Evolutionary conservation across 1,284 basidiomycete species (phyloP), one percentile per base, ranked within the genome.

Genomic region (Malassezia japonica): DNA sequence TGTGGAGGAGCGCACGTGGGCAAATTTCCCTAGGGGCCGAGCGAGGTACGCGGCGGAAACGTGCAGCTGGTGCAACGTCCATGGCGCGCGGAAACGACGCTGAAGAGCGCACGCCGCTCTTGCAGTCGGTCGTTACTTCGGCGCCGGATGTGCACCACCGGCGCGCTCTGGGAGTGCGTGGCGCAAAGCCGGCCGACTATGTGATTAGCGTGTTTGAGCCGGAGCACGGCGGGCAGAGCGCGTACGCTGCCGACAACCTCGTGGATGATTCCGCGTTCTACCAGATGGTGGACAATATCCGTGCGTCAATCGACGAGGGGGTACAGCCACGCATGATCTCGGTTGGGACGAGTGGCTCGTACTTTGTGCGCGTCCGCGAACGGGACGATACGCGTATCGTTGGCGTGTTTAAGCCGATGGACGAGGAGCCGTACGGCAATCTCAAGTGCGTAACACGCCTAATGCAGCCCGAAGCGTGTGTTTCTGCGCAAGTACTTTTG

Each of bases 391-490:
- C 52, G 20, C 43, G n/a, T 10, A 59, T 62, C 2, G 60, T 61
- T 6, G 70, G 60, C 29, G 70, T 72, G 8, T 72, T 72, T 49
- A 72, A 72, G 44, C 70, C 70, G 0, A 62, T 64, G 42, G 70
- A 72, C 46, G 70, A 72, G 50, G 68, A 72, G 43, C 70, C 70
- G 1, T 72, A 72, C 39, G 70, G 70, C 25, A 66, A 72, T 37
- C 57, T 72, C 6, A 71, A 68, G 54, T 62, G 61, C 20, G 60
- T 65, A 24, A 20, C 60, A 25, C 55, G 61, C 48, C 38, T 69
- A 61, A 39, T 58, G 56, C 18, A 46, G 49, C 25, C 50, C 50
- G 3, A 71, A 68, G 50, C 64, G 70, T n/a, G 57, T 64, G 24
- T 66, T 72, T 49, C 28, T 70, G 35, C 65, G 70, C 48, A 64